Evolutionary conservation across 2,329 filamentous ascomycete genomes (phyloP).

Genomic region (Metarhizium sp.): DNA sequence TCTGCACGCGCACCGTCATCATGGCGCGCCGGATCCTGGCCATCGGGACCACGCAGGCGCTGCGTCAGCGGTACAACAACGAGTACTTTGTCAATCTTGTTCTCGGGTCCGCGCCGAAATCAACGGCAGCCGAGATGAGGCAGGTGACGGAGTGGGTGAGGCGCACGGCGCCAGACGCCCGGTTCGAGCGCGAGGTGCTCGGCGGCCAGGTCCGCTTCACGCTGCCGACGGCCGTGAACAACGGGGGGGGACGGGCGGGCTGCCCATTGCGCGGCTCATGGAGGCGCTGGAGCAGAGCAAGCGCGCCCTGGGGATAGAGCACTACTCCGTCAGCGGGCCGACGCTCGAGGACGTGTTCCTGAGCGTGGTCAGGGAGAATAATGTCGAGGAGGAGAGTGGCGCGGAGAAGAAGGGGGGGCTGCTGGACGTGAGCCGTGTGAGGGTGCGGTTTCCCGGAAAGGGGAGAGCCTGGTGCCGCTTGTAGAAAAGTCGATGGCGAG

Average conservation of each 20-base stretch:
- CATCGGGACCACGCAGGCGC: constrained; percentile 62
- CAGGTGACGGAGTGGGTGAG: constrained; percentile 57
- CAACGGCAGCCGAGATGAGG: constrained; percentile 57
- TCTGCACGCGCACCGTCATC: constrained; percentile 77
- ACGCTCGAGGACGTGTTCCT: constrained; percentile 89
- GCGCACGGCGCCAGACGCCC: constrained; percentile 50
- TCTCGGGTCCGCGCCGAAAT: constrained; percentile 64
- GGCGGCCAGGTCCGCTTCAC: constrained; percentile 79
- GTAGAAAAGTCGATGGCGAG: too few species aligned
- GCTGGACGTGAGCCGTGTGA: too few species aligned
- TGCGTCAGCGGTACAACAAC: constrained; percentile 69
- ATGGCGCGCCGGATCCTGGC: constrained; percentile 81
- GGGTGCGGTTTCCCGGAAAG: too few species aligned
- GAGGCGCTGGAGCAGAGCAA: constrained; percentile 64
- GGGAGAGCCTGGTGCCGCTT: too few species aligned
- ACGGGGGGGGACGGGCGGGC: constrained; percentile 16
- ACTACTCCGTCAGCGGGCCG: constrained; percentile 80
- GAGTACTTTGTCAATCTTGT: constrained; percentile 76
- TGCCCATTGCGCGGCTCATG: constrained; percentile 60
- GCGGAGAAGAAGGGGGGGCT: constrained; percentile 20
- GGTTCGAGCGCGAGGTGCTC: constrained; percentile 64
- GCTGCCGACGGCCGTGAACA: constrained; percentile 8
- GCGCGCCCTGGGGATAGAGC: constrained; percentile 60
- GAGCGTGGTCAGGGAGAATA: constrained; percentile 70
- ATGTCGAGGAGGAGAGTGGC: constrained; percentile 65